Evolutionary conservation across 2,329 filamentous ascomycete species (phyloP).

Genomic region (Microcyclosporella mali): DNA sequence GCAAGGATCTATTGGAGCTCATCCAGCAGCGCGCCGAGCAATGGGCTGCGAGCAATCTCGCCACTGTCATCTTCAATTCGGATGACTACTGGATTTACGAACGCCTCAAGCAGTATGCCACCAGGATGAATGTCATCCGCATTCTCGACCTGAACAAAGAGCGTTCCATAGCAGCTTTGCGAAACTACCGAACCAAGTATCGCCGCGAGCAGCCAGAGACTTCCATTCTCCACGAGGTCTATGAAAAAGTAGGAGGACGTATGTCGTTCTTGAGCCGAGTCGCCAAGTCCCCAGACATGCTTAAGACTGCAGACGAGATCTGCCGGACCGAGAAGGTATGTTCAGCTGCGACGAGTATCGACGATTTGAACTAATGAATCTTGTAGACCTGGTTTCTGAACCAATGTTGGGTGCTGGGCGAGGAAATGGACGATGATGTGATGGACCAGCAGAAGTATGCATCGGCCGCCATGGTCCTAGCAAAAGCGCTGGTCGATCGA

Average conservation of each 20-base stretch:
- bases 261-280: slow-evolving; percentile 83
- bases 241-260: slow-evolving; percentile 79
- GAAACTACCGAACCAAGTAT: slow-evolving; percentile 74
- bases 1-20: slow-evolving; percentile 86
- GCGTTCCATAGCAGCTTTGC: slow-evolving; percentile 69
- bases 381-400: slow-evolving; percentile 65
- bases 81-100: slow-evolving; percentile 99
- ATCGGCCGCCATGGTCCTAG: slow-evolving; percentile 87
- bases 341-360: background rate
- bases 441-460: slow-evolving; percentile 98
- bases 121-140: slow-evolving; percentile 87
- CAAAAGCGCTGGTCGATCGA: slow-evolving; percentile 80
- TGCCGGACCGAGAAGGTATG: slow-evolving; percentile 57
- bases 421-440: slow-evolving; percentile 87
- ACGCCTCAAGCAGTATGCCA: slow-evolving; percentile 82
- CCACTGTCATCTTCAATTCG: slow-evolving; percentile 89
- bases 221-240: slow-evolving; percentile 66
- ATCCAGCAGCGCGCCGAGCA: slow-evolving; percentile 93
- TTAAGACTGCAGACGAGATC: slow-evolving; percentile 67
- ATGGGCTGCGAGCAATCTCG: slow-evolving; percentile 87
- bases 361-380: background rate
- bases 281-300: slow-evolving; percentile 78
- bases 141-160: slow-evolving; percentile 75
- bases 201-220: slow-evolving; percentile 54
- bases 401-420: slow-evolving; percentile 69